Base-by-base conservation (phyloP, 2,329 filamentous ascomycete species). In the Pyricularia pennisetigena region DNA sequence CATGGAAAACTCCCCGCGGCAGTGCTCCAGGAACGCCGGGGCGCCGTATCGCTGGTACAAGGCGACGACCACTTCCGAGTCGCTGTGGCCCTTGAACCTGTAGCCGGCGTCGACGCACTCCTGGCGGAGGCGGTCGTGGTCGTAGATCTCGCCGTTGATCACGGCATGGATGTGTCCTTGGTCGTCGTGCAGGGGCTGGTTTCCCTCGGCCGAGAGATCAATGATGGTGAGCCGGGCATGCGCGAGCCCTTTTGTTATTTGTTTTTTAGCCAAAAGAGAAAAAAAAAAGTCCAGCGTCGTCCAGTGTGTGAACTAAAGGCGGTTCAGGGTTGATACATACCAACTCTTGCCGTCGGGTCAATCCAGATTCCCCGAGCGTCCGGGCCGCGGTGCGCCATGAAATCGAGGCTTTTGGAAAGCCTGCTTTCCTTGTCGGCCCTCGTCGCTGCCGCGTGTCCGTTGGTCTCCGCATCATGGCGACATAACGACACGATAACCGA, bases 141-240 rank as follows among this genome's bases (percentile, higher is more conserved):
- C 82, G 73, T 88, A 88, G 23, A 88, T 78, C 73, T 87, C 85
- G 32, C 86, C 85, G 69, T 86, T 87, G 29, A 87, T 82, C 23
- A 87, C 80, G 1, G 83, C 84, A 72, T 87, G 83, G 23, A 87
- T 76, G 1, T 71, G 70, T n/a, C 74, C 73, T n/a, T 79, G 74
- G 12, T 71, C 68, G 70, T 77, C 75, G 67, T 80, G 78, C 64
- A 83, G 74, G 1, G 84, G 84, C 71, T 86, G 84, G 4, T 74
- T 72, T 1, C 81, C 84, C n/a, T 74, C 74, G 0, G 79, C 74
- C 8, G 78, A 80, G 0, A 85, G 78, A 70, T 86, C 84, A 70
- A 83, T 83, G 72, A 85, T 85, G n/a, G 82, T 78, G 12, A 86
- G 76, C n/a, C 83, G 79, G 64, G 79, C 79, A 72, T 86, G 83